These are phyloP conservation scores for Ophiostoma novo-ulmi DNA, from an alignment of 2,329 filamentous ascomycete genomes.

Conservation along the genomic window DNA sequence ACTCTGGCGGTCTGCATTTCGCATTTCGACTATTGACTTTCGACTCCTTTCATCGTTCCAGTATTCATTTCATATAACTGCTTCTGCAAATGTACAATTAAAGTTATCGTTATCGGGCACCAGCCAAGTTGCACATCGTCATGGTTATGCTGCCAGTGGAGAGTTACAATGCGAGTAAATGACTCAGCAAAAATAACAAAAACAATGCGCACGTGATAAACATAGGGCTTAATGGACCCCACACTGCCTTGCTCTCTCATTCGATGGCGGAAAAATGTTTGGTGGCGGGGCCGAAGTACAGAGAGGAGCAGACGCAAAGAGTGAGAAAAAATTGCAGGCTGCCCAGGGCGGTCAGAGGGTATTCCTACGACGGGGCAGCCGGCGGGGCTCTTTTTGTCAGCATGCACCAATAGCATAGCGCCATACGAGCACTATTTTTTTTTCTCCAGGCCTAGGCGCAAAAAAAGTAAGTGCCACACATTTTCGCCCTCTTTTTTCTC, in stretches of 20 bases:
- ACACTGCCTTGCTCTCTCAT: background rate
- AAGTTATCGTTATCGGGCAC: background rate
- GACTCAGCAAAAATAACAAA: background rate
- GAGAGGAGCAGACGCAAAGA: background rate
- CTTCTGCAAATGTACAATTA: background rate
- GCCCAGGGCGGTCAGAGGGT: background rate
- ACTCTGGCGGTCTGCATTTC: background rate
- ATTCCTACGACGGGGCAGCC: background rate
- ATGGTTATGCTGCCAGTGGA: background rate
- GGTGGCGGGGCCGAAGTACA: background rate
- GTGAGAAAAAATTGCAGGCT: constrained; percentile 7
- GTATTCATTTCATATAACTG: background rate
- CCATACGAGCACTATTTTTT: constrained; percentile 11
- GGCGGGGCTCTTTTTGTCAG: background rate
- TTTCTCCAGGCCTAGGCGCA: constrained; percentile 11
- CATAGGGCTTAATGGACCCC: background rate
- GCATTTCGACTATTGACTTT: background rate
- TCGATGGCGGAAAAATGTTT: background rate
- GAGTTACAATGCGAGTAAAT: background rate
- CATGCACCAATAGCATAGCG: background rate
- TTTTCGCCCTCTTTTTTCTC: constrained; percentile 14
- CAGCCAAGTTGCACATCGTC: background rate
- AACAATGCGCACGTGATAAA: background rate
- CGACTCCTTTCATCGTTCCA: background rate
- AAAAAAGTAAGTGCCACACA: constrained; percentile 16